Evolutionary conservation across 2,329 filamentous ascomycete genomes (phyloP).

Genomic region (Talaromyces sp.): DNA sequence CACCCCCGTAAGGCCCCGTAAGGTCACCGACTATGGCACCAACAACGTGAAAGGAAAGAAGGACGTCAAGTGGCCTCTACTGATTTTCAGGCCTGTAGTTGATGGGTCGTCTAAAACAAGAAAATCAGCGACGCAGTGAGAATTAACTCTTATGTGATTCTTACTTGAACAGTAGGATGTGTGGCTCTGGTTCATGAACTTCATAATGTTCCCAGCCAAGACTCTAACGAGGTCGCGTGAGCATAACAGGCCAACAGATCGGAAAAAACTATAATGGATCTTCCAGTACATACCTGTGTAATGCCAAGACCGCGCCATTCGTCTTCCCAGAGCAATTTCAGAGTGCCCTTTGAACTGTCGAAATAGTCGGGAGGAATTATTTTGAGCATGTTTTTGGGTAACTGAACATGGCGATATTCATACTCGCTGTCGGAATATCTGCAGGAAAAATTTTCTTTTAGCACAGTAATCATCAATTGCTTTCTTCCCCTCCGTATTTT

Average conservation of each 20-base stretch:
- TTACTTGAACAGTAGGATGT: slow-evolving; percentile 98
- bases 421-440: slow-evolving; percentile 92
- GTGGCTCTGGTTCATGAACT: slow-evolving; percentile 96
- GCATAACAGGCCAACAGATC: neutral
- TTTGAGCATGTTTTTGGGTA: slow-evolving; percentile 98
- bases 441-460: neutral
- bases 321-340: slow-evolving; percentile 97
- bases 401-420: slow-evolving; percentile 96
- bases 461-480: neutral
- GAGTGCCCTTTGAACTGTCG: slow-evolving; percentile 78
- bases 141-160: slow-evolving; percentile 34
- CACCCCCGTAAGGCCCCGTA: neutral
- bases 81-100: slow-evolving; percentile 65
- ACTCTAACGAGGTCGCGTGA: slow-evolving; percentile 55
- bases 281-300: slow-evolving; percentile 66
- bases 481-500: neutral
- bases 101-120: slow-evolving; percentile 62
- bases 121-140: slow-evolving; percentile 17
- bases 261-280: neutral
- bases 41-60: slow-evolving; percentile 14
- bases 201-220: slow-evolving; percentile 99
- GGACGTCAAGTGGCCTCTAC: slow-evolving; percentile 14
- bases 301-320: slow-evolving; percentile 97
- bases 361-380: slow-evolving; percentile 93
- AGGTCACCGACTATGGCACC: slow-evolving; percentile 9